Percentiles rank a stretch among this genome's conserved stretches.
These are phyloP conservation scores for Fusarium annulatum DNA, from an alignment of 2,329 filamentous ascomycete genomes.

Conservation along the genomic window DNA sequence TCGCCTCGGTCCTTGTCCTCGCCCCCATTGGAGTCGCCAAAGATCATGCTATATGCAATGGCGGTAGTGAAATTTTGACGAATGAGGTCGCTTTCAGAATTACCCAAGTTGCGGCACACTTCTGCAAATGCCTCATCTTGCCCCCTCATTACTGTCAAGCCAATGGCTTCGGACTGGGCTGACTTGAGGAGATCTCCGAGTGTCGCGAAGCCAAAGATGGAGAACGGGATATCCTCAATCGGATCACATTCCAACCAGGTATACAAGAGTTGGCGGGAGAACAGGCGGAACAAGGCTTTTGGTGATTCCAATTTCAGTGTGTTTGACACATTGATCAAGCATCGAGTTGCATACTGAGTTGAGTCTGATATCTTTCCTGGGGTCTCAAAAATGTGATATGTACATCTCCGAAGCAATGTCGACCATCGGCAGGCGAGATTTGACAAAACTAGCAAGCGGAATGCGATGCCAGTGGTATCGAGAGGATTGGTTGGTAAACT, in stretches of 20 bases:
- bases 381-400: slow-evolving; percentile 95
- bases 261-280: slow-evolving; percentile 88
- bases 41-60: slow-evolving; percentile 85
- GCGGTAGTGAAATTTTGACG: slow-evolving; percentile 78
- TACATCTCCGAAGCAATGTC: slow-evolving; percentile 84
- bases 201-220: slow-evolving; percentile 82
- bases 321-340: slow-evolving; percentile 73
- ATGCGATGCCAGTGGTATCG: slow-evolving; percentile 83
- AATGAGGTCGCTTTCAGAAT: slow-evolving; percentile 68
- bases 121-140: slow-evolving; percentile 71
- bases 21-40: slow-evolving; percentile 51
- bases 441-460: slow-evolving; percentile 81
- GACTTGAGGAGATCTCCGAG: slow-evolving; percentile 76
- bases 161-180: slow-evolving; percentile 80
- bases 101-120: slow-evolving; percentile 68
- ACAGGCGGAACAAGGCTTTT: slow-evolving; percentile 80
- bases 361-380: slow-evolving; percentile 77
- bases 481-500: slow-evolving; percentile 79
- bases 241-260: slow-evolving; percentile 82
- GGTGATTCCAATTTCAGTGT: slow-evolving; percentile 73
- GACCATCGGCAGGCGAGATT: slow-evolving; percentile 85
- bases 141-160: slow-evolving; percentile 84
- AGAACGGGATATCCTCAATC: slow-evolving; percentile 80
- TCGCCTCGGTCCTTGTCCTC: slow-evolving; percentile 67
- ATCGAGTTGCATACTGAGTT: slow-evolving; percentile 76